Base-by-base conservation (phyloP, 768 basidiomycete species). In the Lentinula edodes region DNA sequence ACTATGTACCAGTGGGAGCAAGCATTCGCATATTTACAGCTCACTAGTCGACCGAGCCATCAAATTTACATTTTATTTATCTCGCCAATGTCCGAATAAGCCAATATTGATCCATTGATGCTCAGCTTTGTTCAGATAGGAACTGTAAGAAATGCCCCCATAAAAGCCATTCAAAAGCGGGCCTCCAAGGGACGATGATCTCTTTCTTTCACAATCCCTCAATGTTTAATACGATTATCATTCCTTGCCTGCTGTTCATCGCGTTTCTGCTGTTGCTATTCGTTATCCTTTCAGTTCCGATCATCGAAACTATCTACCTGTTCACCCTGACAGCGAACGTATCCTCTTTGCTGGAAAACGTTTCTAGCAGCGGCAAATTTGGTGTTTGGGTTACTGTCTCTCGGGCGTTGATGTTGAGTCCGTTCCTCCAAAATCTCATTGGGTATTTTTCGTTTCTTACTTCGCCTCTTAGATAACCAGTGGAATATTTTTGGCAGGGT, bases 331-430 rank as follows among this genome's bases (percentile, higher is more conserved):
- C 75, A 28, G 75, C 76, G 15, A 66, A 75, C 38, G 68, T 72
- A 51, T 63, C 66, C 10, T 71, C 74, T 12, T 64, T 78, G 54
- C 62, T 80, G 48, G 63, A 69, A 61, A 68, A 74, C 54, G 78
- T 73, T 45, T 70, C 64, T 34, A 77, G 69, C 20, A 68, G 67
- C 52, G 82, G 79, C 62, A 73, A 73, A 45, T 82, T 87, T 68
- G 86, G 87, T 60, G 80, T 86, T 56, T 89, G 83, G 87, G 87
- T 36, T 86, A 84, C 67, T 88, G 86, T 70, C 72, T 79, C 42
- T 78, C 80, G 35, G 75, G 73, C 16, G 67, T 81, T 58, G 70
- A 80, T 39, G 70, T 79, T 67, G 72, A 76, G 81, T 83, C 69
- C 63, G 75, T 66, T 43, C 54, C 63, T 63, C 61, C 62, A 36